Base-by-base conservation (phyloP, 2,329 filamentous ascomycete genomes). In the Stemphylium beticola region DNA sequence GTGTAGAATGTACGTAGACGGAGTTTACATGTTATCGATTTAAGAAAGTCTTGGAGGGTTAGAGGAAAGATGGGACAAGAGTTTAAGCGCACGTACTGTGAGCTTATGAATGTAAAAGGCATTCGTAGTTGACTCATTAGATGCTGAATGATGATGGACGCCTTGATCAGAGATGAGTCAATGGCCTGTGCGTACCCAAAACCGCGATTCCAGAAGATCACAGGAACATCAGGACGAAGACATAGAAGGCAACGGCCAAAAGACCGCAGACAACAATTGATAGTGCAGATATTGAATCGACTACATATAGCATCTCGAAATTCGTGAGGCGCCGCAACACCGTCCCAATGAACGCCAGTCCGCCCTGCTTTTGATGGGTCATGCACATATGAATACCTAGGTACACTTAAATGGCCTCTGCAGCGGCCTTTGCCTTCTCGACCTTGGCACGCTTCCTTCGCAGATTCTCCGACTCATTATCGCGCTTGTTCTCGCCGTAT, bases 401-500 rank as follows among this genome's bases (percentile, higher is more conserved):
- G n/a, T n/a, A n/a, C 17, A 24, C 38, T 37, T 52, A 67, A 43
- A 65, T 37, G n/a, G 64, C 67, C 31, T 72, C 64, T 17, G 72
- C 69, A 51, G 68, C 71, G 24, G 65, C 63, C 56, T 71, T 74
- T 0, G 66, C 68, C 58, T 75, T 92, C 79, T 98, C 95, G 58
- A 97, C 77, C 84, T 87, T 96, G 79, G 95, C 90, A 77, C 91
- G 87, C 88, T 99, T 99, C 53, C 83, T 85, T 66, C 93, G 85
- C 74, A 99, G 79, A 79, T 88, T 90, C 81, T 93, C 89, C 42
- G 93, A 91, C 80, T 96, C 92, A 22, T 87, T 89, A 65, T 93
- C 93, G 82, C 92, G 91, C 84, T 95, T 93, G 79, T 89, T 93
- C 78, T 97, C 96, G 59, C 87, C 92, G 78, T 96, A 96, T 72